Percentiles rank a stretch among this genome's conserved stretches.
These are phyloP conservation scores for Aureobasidium lini DNA, from an alignment of 2,329 filamentous ascomycete species.

Conservation along the genomic window DNA sequence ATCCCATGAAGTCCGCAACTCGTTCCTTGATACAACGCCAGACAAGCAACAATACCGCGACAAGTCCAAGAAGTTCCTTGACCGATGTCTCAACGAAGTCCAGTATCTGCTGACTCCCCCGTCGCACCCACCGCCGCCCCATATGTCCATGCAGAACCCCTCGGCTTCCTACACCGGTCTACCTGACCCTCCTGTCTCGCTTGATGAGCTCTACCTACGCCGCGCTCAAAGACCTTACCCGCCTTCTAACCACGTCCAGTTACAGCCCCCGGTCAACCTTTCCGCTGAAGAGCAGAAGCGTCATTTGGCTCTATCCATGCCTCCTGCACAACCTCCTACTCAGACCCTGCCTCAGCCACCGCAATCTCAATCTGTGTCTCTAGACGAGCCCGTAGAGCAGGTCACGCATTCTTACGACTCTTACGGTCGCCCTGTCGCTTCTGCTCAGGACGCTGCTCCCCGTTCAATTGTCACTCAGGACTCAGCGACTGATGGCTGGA, in stretches of 20 bases:
- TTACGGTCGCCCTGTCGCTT: slow-evolving; percentile 46
- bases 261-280: slow-evolving; percentile 19
- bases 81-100: slow-evolving; percentile 60
- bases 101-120: slow-evolving; percentile 61
- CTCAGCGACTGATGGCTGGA: slow-evolving; percentile 64
- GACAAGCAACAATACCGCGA: slow-evolving; percentile 54
- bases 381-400: slow-evolving; percentile 51
- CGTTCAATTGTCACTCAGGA: slow-evolving; percentile 43
- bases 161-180: slow-evolving; percentile 24
- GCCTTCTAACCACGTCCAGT: slow-evolving; percentile 21
- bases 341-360: slow-evolving; percentile 21
- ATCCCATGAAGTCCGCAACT: slow-evolving; percentile 40
- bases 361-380: slow-evolving; percentile 24
- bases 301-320: slow-evolving; percentile 33
- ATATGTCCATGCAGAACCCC: slow-evolving; percentile 28
- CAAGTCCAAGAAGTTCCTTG: slow-evolving; percentile 55
- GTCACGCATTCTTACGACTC: slow-evolving; percentile 53
- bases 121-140: slow-evolving; percentile 51
- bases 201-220: slow-evolving; percentile 54
- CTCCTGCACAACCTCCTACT: slow-evolving; percentile 27
- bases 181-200: slow-evolving; percentile 46
- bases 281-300: slow-evolving; percentile 55
- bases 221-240: slow-evolving; percentile 45
- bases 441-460: slow-evolving; percentile 34
- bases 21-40: slow-evolving; percentile 44